Conservation (phyloP, 176 grass and related monocot genomes). For the Oryza rufipogon region DNA sequence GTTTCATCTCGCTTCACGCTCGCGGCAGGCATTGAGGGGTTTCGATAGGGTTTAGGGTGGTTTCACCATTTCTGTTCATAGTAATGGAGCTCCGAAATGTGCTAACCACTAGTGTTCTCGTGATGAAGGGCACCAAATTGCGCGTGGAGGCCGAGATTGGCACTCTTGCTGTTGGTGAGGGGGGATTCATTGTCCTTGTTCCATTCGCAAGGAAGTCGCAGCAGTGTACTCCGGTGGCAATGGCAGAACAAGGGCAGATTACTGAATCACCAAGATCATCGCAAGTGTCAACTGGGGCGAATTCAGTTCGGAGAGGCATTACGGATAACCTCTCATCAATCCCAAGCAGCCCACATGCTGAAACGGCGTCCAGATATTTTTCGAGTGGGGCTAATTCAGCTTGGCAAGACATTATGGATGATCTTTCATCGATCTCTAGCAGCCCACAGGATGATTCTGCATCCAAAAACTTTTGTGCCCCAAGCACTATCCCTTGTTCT, state of each 20-base stretch:
- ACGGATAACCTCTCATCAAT: slow-evolving; percentile 73
- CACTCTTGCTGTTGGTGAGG: slow-evolving; percentile 7
- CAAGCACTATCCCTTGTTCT: neutral
- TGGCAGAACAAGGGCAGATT: slow-evolving; percentile 32
- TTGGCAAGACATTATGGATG: slow-evolving; percentile 89
- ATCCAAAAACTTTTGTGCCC: slow-evolving; percentile 29
- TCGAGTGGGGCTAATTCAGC: slow-evolving; percentile 33
- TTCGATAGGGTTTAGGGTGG: neutral
- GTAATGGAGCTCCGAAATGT: neutral
- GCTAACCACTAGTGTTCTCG: slow-evolving; percentile 16
- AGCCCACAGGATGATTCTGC: slow-evolving; percentile 42
- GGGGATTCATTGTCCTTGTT: slow-evolving; percentile 67
- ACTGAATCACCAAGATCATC: slow-evolving; percentile 11
- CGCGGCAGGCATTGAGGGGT: neutral
- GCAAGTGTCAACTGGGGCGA: slow-evolving; percentile 43
- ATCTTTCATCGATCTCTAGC: slow-evolving; percentile 64
- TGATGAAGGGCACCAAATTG: slow-evolving; percentile 70
- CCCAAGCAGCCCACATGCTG: slow-evolving; percentile 39
- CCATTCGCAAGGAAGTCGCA: slow-evolving; percentile 57
- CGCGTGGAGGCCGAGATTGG: slow-evolving; percentile 52
- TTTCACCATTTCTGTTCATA: neutral
- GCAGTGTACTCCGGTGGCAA: slow-evolving; percentile 12
- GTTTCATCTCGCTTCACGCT: neutral
- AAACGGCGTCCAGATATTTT: slow-evolving; percentile 35
- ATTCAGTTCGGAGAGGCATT: slow-evolving; percentile 73